phyloP scores from a whole-genome alignment of 2,329 filamentous ascomycete genomes.

The Triangularia setosa region DNA sequence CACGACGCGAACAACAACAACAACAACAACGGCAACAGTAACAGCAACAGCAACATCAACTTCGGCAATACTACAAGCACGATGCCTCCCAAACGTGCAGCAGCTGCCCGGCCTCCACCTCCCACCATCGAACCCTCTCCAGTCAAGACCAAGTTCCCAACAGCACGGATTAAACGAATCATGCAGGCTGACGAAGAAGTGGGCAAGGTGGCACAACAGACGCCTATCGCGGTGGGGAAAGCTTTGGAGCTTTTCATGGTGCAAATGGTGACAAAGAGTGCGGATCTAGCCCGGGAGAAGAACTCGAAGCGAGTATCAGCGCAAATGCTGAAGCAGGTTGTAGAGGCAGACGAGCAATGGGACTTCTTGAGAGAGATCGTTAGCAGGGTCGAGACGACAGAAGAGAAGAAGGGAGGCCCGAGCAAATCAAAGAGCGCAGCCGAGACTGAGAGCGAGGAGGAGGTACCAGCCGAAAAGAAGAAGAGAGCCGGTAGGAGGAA shows the following conservation, averaged over 20 bases:
- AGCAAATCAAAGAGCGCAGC: constrained; percentile 35
- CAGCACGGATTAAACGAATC: constrained; percentile 95
- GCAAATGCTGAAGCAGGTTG: constrained; percentile 85
- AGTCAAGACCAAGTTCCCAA: constrained; percentile 93
- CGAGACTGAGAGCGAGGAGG: constrained; percentile 48
- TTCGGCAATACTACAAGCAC: constrained; percentile 14
- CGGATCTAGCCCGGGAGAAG: constrained; percentile 75
- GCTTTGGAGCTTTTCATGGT: constrained; percentile 98
- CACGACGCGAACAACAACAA: not conserved
- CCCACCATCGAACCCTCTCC: constrained; percentile 56
- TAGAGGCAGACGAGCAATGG: constrained; percentile 84
- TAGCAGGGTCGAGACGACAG: constrained; percentile 62
- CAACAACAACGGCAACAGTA: too few species aligned
- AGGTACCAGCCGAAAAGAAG: constrained; percentile 50
- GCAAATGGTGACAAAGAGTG: constrained; percentile 81
- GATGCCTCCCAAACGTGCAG: constrained; percentile 33
- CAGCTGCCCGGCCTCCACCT: constrained; percentile 1
- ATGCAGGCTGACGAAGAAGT: constrained; percentile 99
- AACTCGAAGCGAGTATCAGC: constrained; percentile 88
- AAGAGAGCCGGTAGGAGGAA: constrained; percentile 25
- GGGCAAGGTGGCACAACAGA: constrained; percentile 96
- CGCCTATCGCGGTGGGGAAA: constrained; percentile 91
- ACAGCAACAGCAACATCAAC: not conserved
- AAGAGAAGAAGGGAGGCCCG: constrained; percentile 42
- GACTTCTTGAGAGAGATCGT: constrained; percentile 93